Evolutionary conservation across 2,329 filamentous ascomycete genomes (phyloP).

Genomic region (Coniosporium tulheliwenetii): DNA sequence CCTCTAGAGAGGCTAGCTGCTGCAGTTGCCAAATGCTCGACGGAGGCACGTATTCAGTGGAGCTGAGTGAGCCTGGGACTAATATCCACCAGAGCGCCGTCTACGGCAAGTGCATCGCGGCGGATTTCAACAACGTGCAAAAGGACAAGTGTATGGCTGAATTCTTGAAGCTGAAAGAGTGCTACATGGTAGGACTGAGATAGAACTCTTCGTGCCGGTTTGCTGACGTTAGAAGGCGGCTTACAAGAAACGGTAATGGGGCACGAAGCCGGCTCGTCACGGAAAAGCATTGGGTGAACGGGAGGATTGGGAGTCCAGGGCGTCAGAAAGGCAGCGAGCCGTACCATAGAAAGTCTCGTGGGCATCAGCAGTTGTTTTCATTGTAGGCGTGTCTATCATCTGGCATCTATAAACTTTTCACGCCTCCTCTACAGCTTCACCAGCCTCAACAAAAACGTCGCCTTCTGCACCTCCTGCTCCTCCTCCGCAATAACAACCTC

Average conservation of each 20-base stretch:
- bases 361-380: no score
- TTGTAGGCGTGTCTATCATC: no score
- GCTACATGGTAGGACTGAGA: slow-evolving; percentile 53
- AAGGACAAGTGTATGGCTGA: slow-evolving; percentile 83
- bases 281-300: no score
- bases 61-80: slow-evolving; percentile 1
- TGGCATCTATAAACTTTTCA: no score
- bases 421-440: slow-evolving; percentile 45
- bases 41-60: slow-evolving; percentile 34
- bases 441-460: slow-evolving; percentile 62
- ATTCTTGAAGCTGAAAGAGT: slow-evolving; percentile 74
- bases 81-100: slow-evolving; percentile 46
- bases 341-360: no score
- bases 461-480: slow-evolving; percentile 73
- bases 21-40: slow-evolving; percentile 48
- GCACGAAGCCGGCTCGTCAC: not conserved
- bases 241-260: slow-evolving; percentile 15
- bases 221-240: slow-evolving; percentile 7
- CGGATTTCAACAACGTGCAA: slow-evolving; percentile 76
- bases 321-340: no score
- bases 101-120: slow-evolving; percentile 84
- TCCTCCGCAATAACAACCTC: slow-evolving; percentile 60
- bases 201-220: no score
- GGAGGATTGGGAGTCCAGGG: no score
- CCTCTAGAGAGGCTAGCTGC: slow-evolving; percentile 56